Conservation (phyloP, 2,329 filamentous ascomycete genomes). For the Ambrosiella beaveri region DNA sequence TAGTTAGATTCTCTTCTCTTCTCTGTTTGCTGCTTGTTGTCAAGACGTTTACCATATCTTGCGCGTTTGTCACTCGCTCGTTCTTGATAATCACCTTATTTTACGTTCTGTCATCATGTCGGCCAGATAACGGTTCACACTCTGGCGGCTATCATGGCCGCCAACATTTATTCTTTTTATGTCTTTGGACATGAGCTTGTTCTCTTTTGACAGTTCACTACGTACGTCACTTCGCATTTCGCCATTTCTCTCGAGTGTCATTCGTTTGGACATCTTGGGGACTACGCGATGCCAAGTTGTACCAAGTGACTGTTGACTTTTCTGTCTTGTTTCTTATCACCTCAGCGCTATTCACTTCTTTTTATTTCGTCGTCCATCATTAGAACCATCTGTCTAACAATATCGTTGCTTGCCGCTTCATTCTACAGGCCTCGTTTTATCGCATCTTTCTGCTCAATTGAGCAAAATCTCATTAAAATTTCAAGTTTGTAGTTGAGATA, state of each 20-base stretch:
- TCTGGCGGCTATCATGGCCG: background rate
- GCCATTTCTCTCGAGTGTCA: background rate
- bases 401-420: conserved; percentile 20
- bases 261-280: conserved; percentile 8
- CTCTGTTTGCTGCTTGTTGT: conserved; percentile 2
- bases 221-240: background rate
- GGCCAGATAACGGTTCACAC: background rate
- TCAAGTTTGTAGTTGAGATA: no score
- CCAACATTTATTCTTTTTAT: background rate
- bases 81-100: conserved; percentile 1
- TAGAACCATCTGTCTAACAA: conserved; percentile 38
- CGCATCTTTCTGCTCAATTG: conserved; percentile 10
- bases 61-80: conserved; percentile 2
- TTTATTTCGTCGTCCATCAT: conserved; percentile 15
- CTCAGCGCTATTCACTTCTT: conserved; percentile 5
- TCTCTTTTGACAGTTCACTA: background rate
- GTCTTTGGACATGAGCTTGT: background rate
- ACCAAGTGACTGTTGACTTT: conserved; percentile 3
- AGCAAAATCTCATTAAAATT: no score
- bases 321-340: background rate
- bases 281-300: conserved; percentile 3
- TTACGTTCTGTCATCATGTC: conserved; percentile 6
- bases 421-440: conserved; percentile 28
- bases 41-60: conserved; percentile 1
- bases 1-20: background rate